phyloP scores from a whole-genome alignment of 2,329 filamentous ascomycete genomes.

The Venturia carpophila region DNA sequence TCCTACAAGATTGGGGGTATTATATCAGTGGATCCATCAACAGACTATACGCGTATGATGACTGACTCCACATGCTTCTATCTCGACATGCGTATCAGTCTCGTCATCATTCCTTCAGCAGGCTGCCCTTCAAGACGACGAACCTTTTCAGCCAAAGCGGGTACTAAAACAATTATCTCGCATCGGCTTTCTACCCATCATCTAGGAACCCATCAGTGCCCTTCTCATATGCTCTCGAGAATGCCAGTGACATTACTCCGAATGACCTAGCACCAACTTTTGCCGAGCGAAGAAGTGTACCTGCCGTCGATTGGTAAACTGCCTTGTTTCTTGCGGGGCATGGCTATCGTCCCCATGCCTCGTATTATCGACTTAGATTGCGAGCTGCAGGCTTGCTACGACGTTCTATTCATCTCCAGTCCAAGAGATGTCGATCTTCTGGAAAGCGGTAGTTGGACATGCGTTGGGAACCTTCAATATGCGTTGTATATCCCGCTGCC shows the following conservation, averaged over 20 bases:
- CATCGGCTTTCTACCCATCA: background rate
- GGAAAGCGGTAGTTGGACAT: background rate
- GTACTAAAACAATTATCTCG: background rate
- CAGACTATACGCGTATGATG: background rate
- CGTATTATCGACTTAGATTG: no score
- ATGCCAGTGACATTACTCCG: background rate
- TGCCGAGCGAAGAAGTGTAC: background rate
- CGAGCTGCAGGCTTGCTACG: background rate
- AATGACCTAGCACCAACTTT: background rate
- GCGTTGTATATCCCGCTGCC: slow-evolving; percentile 12
- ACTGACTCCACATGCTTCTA: background rate
- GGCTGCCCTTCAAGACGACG: background rate
- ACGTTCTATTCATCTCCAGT: background rate
- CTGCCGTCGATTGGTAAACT: background rate
- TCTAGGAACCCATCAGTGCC: background rate
- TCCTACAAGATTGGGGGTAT: background rate
- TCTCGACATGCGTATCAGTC: background rate
- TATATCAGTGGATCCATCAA: background rate
- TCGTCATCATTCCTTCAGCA: background rate
- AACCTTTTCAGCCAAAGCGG: background rate
- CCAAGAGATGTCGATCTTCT: background rate
- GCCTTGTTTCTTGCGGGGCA: background rate
- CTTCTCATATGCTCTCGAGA: background rate
- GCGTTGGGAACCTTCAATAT: slow-evolving; percentile 2
- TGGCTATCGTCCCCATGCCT: background rate